Evolutionary conservation across 371 early-diverging fungal species (phyloP).

Genomic region (Sporodiniella umbellata): DNA sequence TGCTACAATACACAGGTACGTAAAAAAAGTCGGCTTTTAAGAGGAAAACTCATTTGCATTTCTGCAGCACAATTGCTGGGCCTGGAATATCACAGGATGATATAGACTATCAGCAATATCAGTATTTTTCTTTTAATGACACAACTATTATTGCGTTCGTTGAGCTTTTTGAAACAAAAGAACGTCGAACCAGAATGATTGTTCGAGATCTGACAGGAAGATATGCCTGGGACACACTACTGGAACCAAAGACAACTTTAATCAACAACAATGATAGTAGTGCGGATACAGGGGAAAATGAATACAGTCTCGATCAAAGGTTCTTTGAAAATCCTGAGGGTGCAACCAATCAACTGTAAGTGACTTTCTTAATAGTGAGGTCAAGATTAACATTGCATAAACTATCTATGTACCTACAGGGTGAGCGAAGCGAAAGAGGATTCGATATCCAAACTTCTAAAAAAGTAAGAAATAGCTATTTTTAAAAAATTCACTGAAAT

Average conservation of each 20-base stretch:
- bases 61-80: conserved; percentile 38
- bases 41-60: not conserved
- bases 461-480: conserved; percentile 6
- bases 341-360: not conserved
- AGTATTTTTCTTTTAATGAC: conserved; percentile 64
- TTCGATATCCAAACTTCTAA: conserved; percentile 13
- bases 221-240: conserved; percentile 74
- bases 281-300: not conserved
- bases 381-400: too few species aligned
- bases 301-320: not conserved
- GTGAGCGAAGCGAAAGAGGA: conserved; percentile 1
- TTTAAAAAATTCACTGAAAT: too few species aligned
- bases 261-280: not conserved
- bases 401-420: not conserved
- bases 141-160: conserved; percentile 57
- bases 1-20: conserved; percentile 39
- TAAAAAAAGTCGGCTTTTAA: not conserved
- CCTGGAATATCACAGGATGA: conserved; percentile 46
- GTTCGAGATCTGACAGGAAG: conserved; percentile 76
- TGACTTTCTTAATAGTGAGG: too few species aligned
- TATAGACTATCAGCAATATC: conserved; percentile 36
- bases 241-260: conserved; percentile 29
- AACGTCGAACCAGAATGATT: conserved; percentile 52
- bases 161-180: conserved; percentile 42
- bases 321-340: not conserved